Conservation (phyloP, 768 basidiomycete genomes). For the Tricholoma sp. region DNA sequence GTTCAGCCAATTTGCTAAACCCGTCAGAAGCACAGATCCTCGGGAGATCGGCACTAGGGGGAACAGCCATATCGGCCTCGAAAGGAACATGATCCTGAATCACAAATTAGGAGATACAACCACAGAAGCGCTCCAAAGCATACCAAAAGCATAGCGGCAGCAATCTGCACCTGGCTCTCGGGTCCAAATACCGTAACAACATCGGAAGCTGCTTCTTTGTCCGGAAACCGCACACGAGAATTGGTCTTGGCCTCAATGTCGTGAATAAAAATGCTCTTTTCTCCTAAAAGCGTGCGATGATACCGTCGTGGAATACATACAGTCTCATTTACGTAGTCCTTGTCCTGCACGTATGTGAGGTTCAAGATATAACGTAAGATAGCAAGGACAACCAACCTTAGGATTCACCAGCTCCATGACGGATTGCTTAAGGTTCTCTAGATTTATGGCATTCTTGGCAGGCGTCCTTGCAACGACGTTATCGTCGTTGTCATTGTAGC, state of each 20-base stretch:
- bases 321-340: constrained; percentile 93
- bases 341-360: constrained; percentile 57
- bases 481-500: constrained; percentile 96
- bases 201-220: constrained; percentile 92
- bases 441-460: constrained; percentile 92
- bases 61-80: constrained; percentile 91
- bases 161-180: constrained; percentile 94
- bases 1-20: constrained; percentile 80
- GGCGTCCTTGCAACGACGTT: constrained; percentile 98
- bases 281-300: constrained; percentile 91
- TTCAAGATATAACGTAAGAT: background rate
- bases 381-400: constrained; percentile 52
- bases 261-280: constrained; percentile 95
- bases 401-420: constrained; percentile 98
- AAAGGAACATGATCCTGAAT: constrained; percentile 91
- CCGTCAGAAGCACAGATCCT: constrained; percentile 74
- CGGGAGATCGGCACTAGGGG: constrained; percentile 75
- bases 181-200: constrained; percentile 95
- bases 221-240: constrained; percentile 86
- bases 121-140: constrained; percentile 17
- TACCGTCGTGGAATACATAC: constrained; percentile 92
- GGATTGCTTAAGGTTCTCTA: constrained; percentile 91
- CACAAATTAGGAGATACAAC: constrained; percentile 2
- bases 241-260: constrained; percentile 98
- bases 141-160: constrained; percentile 92